Percentiles rank a stretch among this genome's conserved stretches.
phyloP scores from a whole-genome alignment of 2,329 filamentous ascomycete genomes.

The Biscogniauxia marginata region DNA sequence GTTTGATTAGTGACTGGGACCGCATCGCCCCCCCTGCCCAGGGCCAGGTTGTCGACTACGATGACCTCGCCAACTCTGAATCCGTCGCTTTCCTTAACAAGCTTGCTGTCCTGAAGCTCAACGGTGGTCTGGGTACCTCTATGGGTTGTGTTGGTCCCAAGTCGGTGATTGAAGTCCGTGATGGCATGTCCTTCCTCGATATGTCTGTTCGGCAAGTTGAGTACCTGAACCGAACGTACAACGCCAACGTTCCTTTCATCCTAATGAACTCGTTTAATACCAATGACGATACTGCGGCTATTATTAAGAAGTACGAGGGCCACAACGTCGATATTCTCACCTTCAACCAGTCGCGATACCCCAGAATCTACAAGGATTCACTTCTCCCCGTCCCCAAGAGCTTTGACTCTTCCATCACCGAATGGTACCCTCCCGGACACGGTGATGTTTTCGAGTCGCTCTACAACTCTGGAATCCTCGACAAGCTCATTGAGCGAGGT shows the following conservation, averaged over 20 bases:
- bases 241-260: constrained; percentile 95
- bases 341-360: constrained; percentile 99
- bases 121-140: constrained; percentile 97
- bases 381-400: constrained; percentile 92
- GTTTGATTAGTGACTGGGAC: constrained; percentile 76
- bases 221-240: constrained; percentile 97
- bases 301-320: constrained; percentile 99
- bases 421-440: constrained; percentile 99
- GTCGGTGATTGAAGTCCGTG: constrained; percentile 98
- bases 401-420: constrained; percentile 81
- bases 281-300: constrained; percentile 93
- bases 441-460: constrained; percentile 99
- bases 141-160: constrained; percentile 99
- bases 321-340: constrained; percentile 99
- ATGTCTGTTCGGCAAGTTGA: constrained; percentile 98
- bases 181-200: constrained; percentile 99
- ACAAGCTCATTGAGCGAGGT: constrained; percentile 91
- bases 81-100: constrained; percentile 95
- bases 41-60: constrained; percentile 93
- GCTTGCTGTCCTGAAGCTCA: constrained; percentile 97
- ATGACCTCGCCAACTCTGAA: constrained; percentile 82
- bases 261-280: constrained; percentile 99
- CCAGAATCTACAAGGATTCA: constrained; percentile 97
- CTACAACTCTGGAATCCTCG: constrained; percentile 97
- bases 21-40: constrained; percentile 91